A percentile compares a stretch with the other conserved stretches of the same genome.
These are phyloP conservation scores for Nakaseomyces delphensis DNA, from an alignment of 1,139 yeast genomes.

Conservation along the genomic window DNA sequence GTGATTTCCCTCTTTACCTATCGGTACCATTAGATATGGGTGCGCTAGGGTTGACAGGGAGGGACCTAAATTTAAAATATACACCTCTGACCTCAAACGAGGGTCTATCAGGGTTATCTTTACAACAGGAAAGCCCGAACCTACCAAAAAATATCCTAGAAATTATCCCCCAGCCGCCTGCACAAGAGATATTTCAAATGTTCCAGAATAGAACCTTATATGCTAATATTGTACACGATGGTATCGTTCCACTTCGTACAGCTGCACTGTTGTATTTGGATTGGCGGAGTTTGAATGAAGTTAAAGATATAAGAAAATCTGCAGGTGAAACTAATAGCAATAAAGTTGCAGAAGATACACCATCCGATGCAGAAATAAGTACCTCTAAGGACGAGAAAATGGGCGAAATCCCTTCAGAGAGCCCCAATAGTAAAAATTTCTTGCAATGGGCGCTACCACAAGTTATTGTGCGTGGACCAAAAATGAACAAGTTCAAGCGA, in stretches of 20 bases:
- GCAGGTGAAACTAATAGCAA: slow-evolving; percentile 3
- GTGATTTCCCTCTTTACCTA: slow-evolving; percentile 51
- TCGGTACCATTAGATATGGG: slow-evolving; percentile 55
- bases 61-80: slow-evolving; percentile 45
- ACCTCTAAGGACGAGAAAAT: slow-evolving; percentile 13
- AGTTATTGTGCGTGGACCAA: slow-evolving; percentile 20
- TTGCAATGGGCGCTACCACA: slow-evolving; percentile 24
- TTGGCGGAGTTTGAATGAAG: slow-evolving; percentile 53
- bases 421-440: slow-evolving; percentile 22
- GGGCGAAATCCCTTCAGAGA: slow-evolving; percentile 34
- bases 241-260: slow-evolving; percentile 54
- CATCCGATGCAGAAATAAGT: background rate
- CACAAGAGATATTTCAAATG: slow-evolving; percentile 40
- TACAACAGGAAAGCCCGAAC: slow-evolving; percentile 9
- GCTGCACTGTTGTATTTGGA: slow-evolving; percentile 45
- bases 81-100: slow-evolving; percentile 26
- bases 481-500: slow-evolving; percentile 27
- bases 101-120: slow-evolving; percentile 13
- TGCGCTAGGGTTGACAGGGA: slow-evolving; percentile 54
- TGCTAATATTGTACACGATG: slow-evolving; percentile 52
- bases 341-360: slow-evolving; percentile 1
- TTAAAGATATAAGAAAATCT: slow-evolving; percentile 35
- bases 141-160: slow-evolving; percentile 41
- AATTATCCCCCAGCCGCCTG: slow-evolving; percentile 45
- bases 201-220: slow-evolving; percentile 47